Percentiles rank a stretch among this genome's conserved stretches.
These are phyloP conservation scores for Moricandia moricandioides DNA, from an alignment of 345 rosid species.

Conservation along the genomic window DNA sequence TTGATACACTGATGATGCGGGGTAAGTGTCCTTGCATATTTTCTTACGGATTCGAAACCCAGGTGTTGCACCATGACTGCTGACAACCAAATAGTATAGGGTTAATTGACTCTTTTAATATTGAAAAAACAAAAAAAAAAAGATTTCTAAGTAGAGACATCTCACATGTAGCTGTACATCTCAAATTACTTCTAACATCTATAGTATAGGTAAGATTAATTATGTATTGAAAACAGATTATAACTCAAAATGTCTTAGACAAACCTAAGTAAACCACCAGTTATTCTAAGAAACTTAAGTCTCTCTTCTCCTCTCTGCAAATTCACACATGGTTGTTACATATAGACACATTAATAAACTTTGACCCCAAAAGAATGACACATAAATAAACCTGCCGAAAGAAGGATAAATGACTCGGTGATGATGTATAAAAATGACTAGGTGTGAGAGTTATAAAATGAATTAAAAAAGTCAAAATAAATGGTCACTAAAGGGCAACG, in stretches of 20 bases:
- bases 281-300: neutral
- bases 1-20: neutral
- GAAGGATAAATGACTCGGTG: neutral
- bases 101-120: neutral
- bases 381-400: neutral
- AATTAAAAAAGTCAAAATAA: conserved; percentile 32
- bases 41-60: neutral
- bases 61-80: neutral
- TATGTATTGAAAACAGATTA: neutral
- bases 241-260: neutral
- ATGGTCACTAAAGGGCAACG: conserved; percentile 17
- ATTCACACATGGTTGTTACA: conserved; percentile 6
- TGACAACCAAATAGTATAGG: neutral
- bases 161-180: neutral
- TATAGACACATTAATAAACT: neutral
- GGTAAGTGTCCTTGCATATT: neutral
- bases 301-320: conserved; percentile 1
- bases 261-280: neutral
- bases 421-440: neutral
- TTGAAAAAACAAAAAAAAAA: neutral
- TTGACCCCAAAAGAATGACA: neutral
- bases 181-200: too few species aligned
- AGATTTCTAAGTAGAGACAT: neutral
- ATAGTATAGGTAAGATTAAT: neutral
- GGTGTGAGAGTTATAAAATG: neutral